Evolutionary conservation across 2,329 filamentous ascomycete genomes (phyloP).

Genomic region (Ilyonectria destructans): DNA sequence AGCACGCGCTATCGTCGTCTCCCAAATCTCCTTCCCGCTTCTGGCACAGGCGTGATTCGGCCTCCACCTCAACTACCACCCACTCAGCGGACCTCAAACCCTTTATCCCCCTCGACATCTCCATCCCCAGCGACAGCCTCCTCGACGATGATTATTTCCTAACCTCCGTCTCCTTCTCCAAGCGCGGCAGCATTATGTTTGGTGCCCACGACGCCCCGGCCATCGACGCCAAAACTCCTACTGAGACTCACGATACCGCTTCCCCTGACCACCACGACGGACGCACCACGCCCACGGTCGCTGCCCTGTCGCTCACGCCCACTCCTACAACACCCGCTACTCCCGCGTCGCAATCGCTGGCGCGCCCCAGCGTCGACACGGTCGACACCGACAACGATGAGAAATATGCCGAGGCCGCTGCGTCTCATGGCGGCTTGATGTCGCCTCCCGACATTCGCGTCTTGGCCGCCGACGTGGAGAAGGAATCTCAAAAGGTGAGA

Average conservation of each 20-base stretch:
- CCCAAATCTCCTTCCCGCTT: conserved; percentile 47
- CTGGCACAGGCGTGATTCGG: conserved; percentile 48
- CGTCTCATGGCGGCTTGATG: conserved; percentile 38
- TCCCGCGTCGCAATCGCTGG: conserved; percentile 41
- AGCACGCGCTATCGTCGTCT: conserved; percentile 40
- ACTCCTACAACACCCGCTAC: conserved; percentile 44
- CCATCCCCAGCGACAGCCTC: conserved; percentile 71
- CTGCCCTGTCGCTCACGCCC: conserved; percentile 29
- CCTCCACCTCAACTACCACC: conserved; percentile 47
- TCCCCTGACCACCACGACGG: conserved; percentile 35
- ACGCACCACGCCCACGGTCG: conserved; percentile 40
- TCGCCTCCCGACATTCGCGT: conserved; percentile 66
- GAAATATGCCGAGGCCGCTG: conserved; percentile 32
- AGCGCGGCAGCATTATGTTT: conserved; percentile 76
- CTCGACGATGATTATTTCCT: conserved; percentile 74
- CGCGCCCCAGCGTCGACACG: conserved; percentile 46
- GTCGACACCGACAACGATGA: conserved; percentile 43
- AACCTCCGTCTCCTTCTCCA: conserved; percentile 72
- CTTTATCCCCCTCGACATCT: conserved; percentile 69
- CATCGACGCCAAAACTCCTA: conserved; percentile 33
- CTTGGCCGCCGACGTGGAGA: conserved; percentile 71
- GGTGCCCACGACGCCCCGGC: conserved; percentile 60
- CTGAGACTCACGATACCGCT: conserved; percentile 26
- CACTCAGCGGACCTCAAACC: conserved; percentile 50
- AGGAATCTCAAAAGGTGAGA: conserved; percentile 78